Base-by-base conservation (phyloP, 139 green algal genomes). In the Coelastrella sp. region DNA sequence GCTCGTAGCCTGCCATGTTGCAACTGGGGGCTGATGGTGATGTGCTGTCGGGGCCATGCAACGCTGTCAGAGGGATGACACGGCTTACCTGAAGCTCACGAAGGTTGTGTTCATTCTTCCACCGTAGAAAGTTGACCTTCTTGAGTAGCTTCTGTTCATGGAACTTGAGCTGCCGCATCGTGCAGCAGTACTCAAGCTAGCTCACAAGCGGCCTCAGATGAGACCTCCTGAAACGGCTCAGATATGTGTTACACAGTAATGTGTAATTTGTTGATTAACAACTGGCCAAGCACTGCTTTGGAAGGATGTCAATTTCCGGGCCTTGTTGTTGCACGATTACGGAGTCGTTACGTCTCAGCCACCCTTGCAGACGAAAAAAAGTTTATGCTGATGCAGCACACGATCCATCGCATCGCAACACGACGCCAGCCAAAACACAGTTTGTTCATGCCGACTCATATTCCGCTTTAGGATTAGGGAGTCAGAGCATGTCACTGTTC, bases 141-240 rank as follows among this genome's bases (percentile, higher is more conserved):
- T 99, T 99, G 0, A 99, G 92, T 22, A 99, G 92, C 94, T 99
- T 99, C 81, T 98, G 93, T 93, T 99, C 98, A 79, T 99, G 98
- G 91, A 96, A 93, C 87, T 99, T 99, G 14, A 99, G 93, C 89
- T 99, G 94, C 24, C 98, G 92, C 98, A 99, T 99, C 66, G 84
- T 68, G 66, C 83, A 65, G 61, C 65, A 79, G 65, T 56, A 35
- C 24, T 70, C 35, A 24, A 22, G 22, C 61, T 75, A 61, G n/a
- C 68, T 75, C 8, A 57, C n/a, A 59, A 68, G 14, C 8, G 78
- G 78, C 78, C 25, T 49, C 49, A 27, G 10, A 65, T 75, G 66
- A 19, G 66, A 9, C 27, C 12, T 9, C 78, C 63, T 35, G 10
- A 7, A 66, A 7, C 24, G 59, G 76, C 76, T 8, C 49, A 84